Conservation (phyloP, 441 rosid genomes). For the Erodium moschatum region DNA sequence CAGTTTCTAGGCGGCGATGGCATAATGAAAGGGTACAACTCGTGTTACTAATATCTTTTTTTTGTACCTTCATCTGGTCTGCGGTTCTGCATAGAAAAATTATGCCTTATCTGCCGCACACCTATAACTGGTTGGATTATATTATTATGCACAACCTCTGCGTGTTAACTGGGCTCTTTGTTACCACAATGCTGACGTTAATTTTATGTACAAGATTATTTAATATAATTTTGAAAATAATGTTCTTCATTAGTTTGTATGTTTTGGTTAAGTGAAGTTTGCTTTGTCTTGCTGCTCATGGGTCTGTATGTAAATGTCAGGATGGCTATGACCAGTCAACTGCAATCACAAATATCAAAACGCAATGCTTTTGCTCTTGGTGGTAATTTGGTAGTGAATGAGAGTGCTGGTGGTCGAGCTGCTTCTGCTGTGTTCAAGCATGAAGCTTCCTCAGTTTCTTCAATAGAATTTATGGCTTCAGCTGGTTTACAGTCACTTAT, state of each 20-base stretch:
- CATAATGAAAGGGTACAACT: slow-evolving; percentile 70
- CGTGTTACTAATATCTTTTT: not conserved
- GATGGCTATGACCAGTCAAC: slow-evolving; percentile 81
- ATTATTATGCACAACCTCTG: not conserved
- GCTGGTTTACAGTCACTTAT: slow-evolving; percentile 65
- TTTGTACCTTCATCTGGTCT: not conserved
- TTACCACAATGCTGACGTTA: not conserved
- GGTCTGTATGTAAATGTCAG: slow-evolving; percentile 33
- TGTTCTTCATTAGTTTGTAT: too few species aligned
- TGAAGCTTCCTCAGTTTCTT: slow-evolving; percentile 62
- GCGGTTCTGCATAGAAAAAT: not conserved
- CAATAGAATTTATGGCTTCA: slow-evolving; percentile 67
- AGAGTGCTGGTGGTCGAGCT: slow-evolving; percentile 60
- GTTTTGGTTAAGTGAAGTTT: not conserved
- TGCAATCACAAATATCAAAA: slow-evolving; percentile 73
- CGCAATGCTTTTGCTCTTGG: slow-evolving; percentile 48
- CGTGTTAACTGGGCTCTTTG: not conserved
- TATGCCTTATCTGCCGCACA: not conserved
- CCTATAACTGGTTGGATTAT: not conserved
- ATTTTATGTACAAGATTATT: not conserved
- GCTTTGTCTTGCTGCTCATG: slow-evolving; percentile 18
- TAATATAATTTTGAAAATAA: not conserved
- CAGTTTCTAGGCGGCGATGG: slow-evolving; percentile 64
- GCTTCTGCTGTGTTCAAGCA: slow-evolving; percentile 59
- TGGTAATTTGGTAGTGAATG: slow-evolving; percentile 68